phyloP scores from a whole-genome alignment of 305 asterid genomes.

The Ilex paraguariensis region DNA sequence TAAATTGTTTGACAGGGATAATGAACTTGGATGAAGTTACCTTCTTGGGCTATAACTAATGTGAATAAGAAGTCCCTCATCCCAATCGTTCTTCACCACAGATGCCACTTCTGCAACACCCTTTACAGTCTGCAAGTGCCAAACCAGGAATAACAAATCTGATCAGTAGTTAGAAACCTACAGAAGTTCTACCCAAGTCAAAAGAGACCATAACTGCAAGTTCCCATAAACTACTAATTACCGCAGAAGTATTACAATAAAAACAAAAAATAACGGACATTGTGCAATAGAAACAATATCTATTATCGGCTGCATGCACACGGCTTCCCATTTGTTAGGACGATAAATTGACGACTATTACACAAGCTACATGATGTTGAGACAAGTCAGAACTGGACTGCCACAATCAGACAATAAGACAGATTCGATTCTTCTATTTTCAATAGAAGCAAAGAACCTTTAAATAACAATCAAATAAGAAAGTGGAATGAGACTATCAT shows the following conservation, averaged over 20 bases:
- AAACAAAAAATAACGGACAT: no score
- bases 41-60: constrained; percentile 87
- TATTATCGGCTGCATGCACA: neutral
- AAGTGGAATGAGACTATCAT: constrained; percentile 6
- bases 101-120: constrained; percentile 79
- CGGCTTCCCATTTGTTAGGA: neutral
- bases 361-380: neutral
- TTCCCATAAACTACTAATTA: neutral
- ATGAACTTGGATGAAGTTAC: constrained; percentile 27
- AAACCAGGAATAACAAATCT: constrained; percentile 8
- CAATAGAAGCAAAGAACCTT: neutral
- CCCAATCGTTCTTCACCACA: constrained; percentile 40
- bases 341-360: neutral
- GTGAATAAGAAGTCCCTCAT: constrained; percentile 80
- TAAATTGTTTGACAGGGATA: neutral
- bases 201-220: no score
- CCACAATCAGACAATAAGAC: no score
- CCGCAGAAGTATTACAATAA: neutral
- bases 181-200: neutral
- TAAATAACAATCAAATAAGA: constrained; percentile 4
- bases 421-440: no score
- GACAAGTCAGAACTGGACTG: neutral
- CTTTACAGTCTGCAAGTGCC: constrained; percentile 57
- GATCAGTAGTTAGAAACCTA: neutral
- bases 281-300: neutral